Conservation (phyloP, 1,139 yeast species). For the Saccharomyces hybrid region DNA sequence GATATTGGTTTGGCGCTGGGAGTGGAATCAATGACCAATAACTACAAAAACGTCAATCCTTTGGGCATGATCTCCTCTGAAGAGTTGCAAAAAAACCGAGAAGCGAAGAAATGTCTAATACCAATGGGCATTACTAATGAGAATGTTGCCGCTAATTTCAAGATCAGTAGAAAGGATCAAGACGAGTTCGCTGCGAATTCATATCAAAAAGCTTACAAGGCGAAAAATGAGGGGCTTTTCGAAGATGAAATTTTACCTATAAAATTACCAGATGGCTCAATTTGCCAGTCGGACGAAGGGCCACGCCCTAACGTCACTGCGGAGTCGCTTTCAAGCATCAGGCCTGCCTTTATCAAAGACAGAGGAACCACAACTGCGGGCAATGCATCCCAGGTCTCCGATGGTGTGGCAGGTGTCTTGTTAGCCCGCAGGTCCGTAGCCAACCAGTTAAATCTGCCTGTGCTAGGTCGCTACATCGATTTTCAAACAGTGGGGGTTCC, state of each 20-base stretch:
- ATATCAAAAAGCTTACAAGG: constrained; percentile 75
- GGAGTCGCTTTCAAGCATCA: constrained; percentile 60
- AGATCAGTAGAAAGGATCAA: constrained; percentile 62
- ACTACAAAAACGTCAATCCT: constrained; percentile 67
- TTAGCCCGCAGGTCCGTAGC: constrained; percentile 87
- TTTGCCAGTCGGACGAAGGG: constrained; percentile 78
- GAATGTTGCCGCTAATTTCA: constrained; percentile 59
- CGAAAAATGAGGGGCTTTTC: constrained; percentile 65
- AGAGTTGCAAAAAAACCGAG: constrained; percentile 38
- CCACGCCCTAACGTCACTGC: constrained; percentile 85
- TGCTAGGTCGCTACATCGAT: constrained; percentile 69
- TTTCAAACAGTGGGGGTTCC: constrained; percentile 84
- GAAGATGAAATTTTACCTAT: constrained; percentile 83
- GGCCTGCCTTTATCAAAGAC: constrained; percentile 78
- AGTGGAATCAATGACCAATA: constrained; percentile 83
- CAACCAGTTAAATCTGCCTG: constrained; percentile 57
- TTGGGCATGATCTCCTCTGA: constrained; percentile 52
- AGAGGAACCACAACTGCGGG: constrained; percentile 90
- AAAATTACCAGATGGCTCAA: constrained; percentile 31
- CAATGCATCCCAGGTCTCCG: constrained; percentile 90
- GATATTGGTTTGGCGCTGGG: constrained; percentile 89
- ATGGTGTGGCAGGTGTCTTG: constrained; percentile 89
- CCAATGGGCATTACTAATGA: constrained; percentile 94
- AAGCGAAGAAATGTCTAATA: constrained; percentile 58
- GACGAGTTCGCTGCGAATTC: constrained; percentile 84